These are phyloP conservation scores for Halenospora varia DNA, from an alignment of 495 filamentous ascomycete species.

Conservation along the genomic window DNA sequence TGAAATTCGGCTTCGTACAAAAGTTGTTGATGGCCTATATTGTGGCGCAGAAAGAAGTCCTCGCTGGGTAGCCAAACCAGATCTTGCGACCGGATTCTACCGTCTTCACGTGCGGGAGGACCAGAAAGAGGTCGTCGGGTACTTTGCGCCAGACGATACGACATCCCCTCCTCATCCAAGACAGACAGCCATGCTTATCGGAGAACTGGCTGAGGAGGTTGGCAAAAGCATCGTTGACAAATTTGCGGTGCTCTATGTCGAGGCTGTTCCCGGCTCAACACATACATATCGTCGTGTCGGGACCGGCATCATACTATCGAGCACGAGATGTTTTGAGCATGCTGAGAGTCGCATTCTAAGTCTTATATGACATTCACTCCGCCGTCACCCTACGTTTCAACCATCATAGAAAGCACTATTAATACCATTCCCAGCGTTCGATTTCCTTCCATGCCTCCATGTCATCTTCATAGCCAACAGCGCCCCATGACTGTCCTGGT, in stretches of 20 bases:
- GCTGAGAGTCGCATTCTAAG: background rate
- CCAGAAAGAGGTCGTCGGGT: background rate
- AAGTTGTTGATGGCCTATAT: background rate
- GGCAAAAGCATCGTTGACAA: background rate
- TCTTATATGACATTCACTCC: background rate
- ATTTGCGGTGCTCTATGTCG: background rate
- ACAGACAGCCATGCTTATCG: background rate
- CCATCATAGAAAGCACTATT: too few species aligned
- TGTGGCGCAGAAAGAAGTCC: background rate
- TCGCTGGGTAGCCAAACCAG: background rate
- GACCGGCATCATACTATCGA: background rate
- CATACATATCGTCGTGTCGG: background rate
- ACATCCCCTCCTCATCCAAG: background rate
- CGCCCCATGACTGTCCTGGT: background rate
- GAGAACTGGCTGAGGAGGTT: background rate
- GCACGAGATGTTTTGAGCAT: background rate
- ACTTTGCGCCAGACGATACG: background rate
- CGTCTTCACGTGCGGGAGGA: background rate
- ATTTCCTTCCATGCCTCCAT: background rate
- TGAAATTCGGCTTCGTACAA: background rate
- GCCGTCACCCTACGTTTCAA: too few species aligned
- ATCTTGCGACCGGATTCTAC: background rate
- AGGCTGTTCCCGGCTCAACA: background rate
- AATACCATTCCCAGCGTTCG: too few species aligned
- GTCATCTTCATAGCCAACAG: background rate